A percentile compares a stretch with the other conserved stretches of the same genome.
phyloP scores from a whole-genome alignment of 2,329 filamentous ascomycete species.

The Aspergillus calidoustus region DNA sequence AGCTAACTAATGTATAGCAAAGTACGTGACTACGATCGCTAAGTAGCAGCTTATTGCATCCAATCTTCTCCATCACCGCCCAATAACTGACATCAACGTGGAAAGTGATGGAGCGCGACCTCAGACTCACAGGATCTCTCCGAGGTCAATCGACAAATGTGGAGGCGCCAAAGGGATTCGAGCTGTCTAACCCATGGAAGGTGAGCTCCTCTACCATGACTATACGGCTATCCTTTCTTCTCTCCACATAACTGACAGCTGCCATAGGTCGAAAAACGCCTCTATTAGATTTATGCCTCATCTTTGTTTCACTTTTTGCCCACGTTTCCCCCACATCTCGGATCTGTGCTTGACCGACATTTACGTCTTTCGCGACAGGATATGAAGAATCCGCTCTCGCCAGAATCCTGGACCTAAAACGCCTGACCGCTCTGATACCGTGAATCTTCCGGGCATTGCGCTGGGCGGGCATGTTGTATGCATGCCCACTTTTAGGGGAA shows the following conservation, averaged over 20 bases:
- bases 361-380: neutral
- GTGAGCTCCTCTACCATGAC: conserved; percentile 46
- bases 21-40: conserved; percentile 47
- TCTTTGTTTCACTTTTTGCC: conserved; percentile 22
- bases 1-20: conserved; percentile 56
- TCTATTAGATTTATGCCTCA: conserved; percentile 35
- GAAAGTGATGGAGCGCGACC: conserved; percentile 70
- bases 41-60: neutral
- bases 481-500: conserved; percentile 23
- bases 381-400: neutral
- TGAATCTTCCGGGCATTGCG: neutral
- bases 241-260: conserved; percentile 9
- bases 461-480: conserved; percentile 8
- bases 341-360: conserved; percentile 14
- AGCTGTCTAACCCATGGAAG: conserved; percentile 71
- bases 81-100: conserved; percentile 27
- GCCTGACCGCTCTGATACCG: neutral
- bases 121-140: conserved; percentile 63
- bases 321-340: conserved; percentile 16
- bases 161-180: conserved; percentile 64
- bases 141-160: conserved; percentile 66
- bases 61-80: neutral
- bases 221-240: neutral
- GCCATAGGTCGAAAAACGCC: conserved; percentile 46
- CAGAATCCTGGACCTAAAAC: too few species aligned